Base-by-base conservation (phyloP, 768 basidiomycete genomes). In the Gloeopeniophorella convolvens region DNA sequence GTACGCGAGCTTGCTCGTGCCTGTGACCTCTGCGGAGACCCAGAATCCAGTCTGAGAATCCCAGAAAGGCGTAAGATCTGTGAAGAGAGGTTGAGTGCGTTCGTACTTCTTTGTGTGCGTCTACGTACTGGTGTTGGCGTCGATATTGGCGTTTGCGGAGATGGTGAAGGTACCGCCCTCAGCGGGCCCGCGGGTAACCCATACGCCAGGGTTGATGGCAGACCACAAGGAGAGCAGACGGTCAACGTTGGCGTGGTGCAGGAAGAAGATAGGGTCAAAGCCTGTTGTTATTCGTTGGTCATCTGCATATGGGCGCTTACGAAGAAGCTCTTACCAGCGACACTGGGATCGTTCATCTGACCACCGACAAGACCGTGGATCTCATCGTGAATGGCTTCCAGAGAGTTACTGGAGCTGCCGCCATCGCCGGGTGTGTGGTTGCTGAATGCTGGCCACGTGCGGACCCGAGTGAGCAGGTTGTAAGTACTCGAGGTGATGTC, bases 241-340 rank as follows among this genome's bases (percentile, higher is more conserved):
- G 55, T 80, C 78, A 20, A 78, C 76, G 40, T 78, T 75, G 53
- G 59, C 51, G 57, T 79, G 78, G 55, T 78, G 78, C 54, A 79
- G 59, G 62, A 66, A 77, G 65, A 79, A 78, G 54, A 77, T 71
- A 0, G 76, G 76, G 57, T 78, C 78, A 51, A 77, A 75, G 0
- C 66, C 76, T 73, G 47, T 12, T 30, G 21, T 71, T 65, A 26
- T 65, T 44, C 21, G 44, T 12, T 3, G 18, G 34, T 16, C 18
- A 7, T 30, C 5, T 23, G 5, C 16, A 10, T 35, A 21, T 4
- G 6, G 5, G 3, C 26, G 3, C 11, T 12, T 15, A 60, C 49
- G 74, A 78, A 76, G 23, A 75, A 73, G 9, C 76, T 72, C 26
- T 55, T 62, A 3, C 70, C 71, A 21, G 72, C 72, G 20, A 72